These are phyloP conservation scores for Calonectria leucothoes DNA, from an alignment of 2,329 filamentous ascomycete species.

Conservation along the genomic window DNA sequence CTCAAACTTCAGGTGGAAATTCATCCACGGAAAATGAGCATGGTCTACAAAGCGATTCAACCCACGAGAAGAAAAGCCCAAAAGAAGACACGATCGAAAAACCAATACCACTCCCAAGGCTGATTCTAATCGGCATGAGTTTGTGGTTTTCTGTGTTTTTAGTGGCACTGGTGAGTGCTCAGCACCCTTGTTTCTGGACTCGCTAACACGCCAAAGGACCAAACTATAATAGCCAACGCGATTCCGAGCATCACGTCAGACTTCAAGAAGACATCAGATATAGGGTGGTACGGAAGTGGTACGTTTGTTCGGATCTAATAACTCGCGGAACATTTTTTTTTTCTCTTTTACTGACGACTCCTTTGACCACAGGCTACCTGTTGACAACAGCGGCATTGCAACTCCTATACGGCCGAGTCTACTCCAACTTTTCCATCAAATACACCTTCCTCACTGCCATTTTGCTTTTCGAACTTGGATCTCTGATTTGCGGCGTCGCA, in stretches of 20 bases:
- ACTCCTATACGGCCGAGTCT: constrained; percentile 54
- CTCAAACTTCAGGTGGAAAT: neutral
- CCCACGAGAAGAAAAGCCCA: neutral
- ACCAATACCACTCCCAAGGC: neutral
- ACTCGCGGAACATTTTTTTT: neutral
- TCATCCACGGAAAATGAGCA: rapidly evolving
- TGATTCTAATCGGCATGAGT: neutral
- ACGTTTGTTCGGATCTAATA: constrained; percentile 8
- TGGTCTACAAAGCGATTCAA: neutral
- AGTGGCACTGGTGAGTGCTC: neutral
- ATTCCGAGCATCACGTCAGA: constrained; percentile 56
- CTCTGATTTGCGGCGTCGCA: constrained; percentile 51
- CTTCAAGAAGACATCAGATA: constrained; percentile 56
- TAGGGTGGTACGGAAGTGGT: constrained; percentile 59
- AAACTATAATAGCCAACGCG: constrained; percentile 55
- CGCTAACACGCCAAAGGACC: constrained; percentile 37
- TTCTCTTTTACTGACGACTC: neutral
- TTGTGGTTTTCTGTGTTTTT: constrained; percentile 4
- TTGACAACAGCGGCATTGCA: constrained; percentile 54
- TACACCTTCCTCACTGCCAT: constrained; percentile 52
- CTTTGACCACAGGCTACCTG: constrained; percentile 48
- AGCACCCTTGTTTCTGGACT: rapidly evolving
- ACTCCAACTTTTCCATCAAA: constrained; percentile 58
- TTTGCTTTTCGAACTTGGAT: constrained; percentile 56
- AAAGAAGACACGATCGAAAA: neutral